Conservation (phyloP, 495 filamentous ascomycete genomes). For the Thozetella sp. region DNA sequence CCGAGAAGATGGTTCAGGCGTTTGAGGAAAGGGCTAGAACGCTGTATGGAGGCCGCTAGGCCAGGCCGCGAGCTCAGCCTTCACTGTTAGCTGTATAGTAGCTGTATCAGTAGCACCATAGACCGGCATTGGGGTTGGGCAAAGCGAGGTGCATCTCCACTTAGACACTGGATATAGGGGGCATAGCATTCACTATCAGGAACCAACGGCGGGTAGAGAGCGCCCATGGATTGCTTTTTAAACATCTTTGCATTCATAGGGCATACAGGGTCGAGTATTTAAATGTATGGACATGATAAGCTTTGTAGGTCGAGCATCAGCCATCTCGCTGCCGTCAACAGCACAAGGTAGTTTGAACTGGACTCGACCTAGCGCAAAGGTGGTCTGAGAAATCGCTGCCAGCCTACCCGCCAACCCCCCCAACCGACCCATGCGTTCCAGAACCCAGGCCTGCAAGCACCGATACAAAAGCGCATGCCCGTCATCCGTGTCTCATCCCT, state of each 20-base stretch:
- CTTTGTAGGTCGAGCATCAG: slow-evolving; percentile 5
- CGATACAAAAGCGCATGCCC: not conserved
- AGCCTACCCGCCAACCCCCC: not conserved
- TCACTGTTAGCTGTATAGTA: not conserved
- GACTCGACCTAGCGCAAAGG: too few relatives aligned
- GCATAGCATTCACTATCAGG: too few relatives aligned
- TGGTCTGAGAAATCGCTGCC: not conserved
- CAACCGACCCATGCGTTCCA: not conserved
- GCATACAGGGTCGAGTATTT: not conserved
- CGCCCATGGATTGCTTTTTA: too few relatives aligned
- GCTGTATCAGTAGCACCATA: not conserved
- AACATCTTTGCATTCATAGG: slow-evolving; percentile 6
- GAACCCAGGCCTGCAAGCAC: not conserved
- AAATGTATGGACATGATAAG: not conserved
- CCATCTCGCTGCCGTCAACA: not conserved
- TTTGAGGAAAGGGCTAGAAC: slow-evolving; percentile 81
- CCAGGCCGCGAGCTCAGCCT: too few relatives aligned
- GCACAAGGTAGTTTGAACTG: too few relatives aligned
- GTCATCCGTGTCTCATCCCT: not conserved
- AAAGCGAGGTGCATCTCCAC: too few relatives aligned
- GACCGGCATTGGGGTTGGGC: too few relatives aligned
- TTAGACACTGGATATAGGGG: too few relatives aligned
- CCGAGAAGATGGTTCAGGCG: slow-evolving; percentile 84
- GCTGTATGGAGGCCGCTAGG: slow-evolving; percentile 41
- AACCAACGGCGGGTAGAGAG: too few relatives aligned